These are phyloP conservation scores for Rhizophlyctis rosea DNA, from an alignment of 192 early-diverging fungal genomes.

Conservation along the genomic window DNA sequence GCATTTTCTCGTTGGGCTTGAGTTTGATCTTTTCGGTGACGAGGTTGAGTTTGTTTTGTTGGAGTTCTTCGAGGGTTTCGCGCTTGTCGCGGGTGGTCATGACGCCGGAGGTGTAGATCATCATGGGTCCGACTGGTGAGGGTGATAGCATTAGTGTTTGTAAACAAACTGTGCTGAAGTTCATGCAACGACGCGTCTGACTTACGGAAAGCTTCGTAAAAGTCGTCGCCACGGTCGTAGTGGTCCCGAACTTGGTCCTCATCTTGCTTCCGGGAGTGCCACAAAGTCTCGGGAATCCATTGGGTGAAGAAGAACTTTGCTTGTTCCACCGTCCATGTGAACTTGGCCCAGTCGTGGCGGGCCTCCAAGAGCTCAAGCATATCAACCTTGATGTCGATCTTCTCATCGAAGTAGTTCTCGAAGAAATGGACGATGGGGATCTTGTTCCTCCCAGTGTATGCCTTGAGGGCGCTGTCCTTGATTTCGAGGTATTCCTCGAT, in stretches of 20 bases:
- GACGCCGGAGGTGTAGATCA: constrained; percentile 97
- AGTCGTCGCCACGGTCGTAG: constrained; percentile 99
- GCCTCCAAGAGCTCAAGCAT: constrained; percentile 83
- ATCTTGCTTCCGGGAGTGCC: constrained; percentile 97
- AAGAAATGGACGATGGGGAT: constrained; percentile 99
- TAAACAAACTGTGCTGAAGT: constrained; percentile 13
- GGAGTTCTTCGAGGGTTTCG: constrained; percentile 90
- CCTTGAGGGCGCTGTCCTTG: constrained; percentile 72
- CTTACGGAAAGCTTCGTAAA: constrained; percentile 84
- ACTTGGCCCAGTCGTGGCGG: constrained; percentile 92
- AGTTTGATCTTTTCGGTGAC: constrained; percentile 83
- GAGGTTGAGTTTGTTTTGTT: constrained; percentile 92
- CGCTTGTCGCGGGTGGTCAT: constrained; percentile 67
- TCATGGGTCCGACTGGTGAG: constrained; percentile 72
- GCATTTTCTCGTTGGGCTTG: constrained; percentile 79
- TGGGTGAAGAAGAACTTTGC: constrained; percentile 90
- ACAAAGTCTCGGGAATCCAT: constrained; percentile 96
- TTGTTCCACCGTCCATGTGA: constrained; percentile 80
- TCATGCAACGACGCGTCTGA: neutral
- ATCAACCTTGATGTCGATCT: constrained; percentile 87
- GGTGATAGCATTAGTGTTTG: neutral
- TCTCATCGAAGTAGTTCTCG: constrained; percentile 93
- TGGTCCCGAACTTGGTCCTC: constrained; percentile 96
- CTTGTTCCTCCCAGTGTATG: constrained; percentile 74
- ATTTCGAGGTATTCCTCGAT: constrained; percentile 89